Conservation (phyloP, 2,329 filamentous ascomycete species). For the Colletotrichum truncatum region DNA sequence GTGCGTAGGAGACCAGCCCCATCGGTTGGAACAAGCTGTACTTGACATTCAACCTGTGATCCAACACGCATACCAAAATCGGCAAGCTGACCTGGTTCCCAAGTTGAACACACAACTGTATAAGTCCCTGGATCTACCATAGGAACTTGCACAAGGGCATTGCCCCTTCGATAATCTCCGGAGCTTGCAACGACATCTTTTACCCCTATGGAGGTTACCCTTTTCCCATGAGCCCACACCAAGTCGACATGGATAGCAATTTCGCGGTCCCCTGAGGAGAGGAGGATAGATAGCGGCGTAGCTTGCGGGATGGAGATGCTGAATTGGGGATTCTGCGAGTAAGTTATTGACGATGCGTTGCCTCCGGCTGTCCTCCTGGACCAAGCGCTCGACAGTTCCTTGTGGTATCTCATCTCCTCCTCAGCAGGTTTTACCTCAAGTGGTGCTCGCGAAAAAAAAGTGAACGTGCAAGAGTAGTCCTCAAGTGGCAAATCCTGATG, state of each 20-base stretch:
- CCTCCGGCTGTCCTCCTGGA: constrained; percentile 83
- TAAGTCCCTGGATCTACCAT: constrained; percentile 77
- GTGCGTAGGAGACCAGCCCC: constrained; percentile 78
- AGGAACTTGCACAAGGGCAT: constrained; percentile 72
- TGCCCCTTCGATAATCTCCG: constrained; percentile 87
- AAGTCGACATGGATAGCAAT: constrained; percentile 86
- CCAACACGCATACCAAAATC: constrained; percentile 81
- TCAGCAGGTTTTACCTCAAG: constrained; percentile 70
- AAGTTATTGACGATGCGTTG: constrained; percentile 78
- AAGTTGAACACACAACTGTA: constrained; percentile 90
- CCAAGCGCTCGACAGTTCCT: constrained; percentile 75
- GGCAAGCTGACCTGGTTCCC: constrained; percentile 81
- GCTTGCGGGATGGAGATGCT: constrained; percentile 65
- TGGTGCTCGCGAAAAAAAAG: constrained; percentile 76
- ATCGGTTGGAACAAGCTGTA: constrained; percentile 74
- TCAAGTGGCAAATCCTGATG: constrained; percentile 80
- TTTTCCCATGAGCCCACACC: constrained; percentile 78
- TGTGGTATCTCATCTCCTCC: constrained; percentile 66
- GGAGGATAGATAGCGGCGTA: constrained; percentile 75
- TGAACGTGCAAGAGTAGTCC: constrained; percentile 86
- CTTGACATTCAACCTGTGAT: constrained; percentile 62
- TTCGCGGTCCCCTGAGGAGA: constrained; percentile 73
- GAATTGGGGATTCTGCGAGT: constrained; percentile 90
- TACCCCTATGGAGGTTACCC: constrained; percentile 74
- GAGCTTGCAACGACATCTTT: constrained; percentile 85